These are phyloP conservation scores for Colletotrichum tanaceti DNA, from an alignment of 2,329 filamentous ascomycete species.

Conservation along the genomic window DNA sequence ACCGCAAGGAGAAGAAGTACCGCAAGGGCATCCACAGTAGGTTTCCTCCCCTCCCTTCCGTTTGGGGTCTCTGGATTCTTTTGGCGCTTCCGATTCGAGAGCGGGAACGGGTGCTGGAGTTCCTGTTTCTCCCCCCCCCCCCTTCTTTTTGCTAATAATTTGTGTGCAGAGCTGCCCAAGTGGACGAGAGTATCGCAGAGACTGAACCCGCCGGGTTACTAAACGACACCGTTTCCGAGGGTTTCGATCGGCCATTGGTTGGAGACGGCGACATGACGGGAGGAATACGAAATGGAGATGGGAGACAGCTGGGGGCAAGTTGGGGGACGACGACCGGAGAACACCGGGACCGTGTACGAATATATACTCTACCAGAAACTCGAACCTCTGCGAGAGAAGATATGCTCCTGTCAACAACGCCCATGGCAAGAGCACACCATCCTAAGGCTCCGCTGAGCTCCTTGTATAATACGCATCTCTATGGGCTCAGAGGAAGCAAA, in stretches of 20 bases:
- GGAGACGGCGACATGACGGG: too few relatives aligned
- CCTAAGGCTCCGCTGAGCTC: slow-evolving; percentile 2
- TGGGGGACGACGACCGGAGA: background rate
- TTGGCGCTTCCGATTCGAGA: background rate
- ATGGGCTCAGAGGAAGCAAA: background rate
- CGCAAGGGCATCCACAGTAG: slow-evolving; percentile 97
- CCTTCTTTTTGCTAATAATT: slow-evolving; percentile 30
- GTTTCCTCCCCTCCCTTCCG: slow-evolving; percentile 52
- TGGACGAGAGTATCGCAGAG: slow-evolving; percentile 97
- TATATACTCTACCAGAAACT: slow-evolving; percentile 14
- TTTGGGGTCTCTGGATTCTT: slow-evolving; percentile 5
- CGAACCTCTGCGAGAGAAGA: background rate
- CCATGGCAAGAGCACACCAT: slow-evolving; percentile 1
- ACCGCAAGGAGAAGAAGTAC: slow-evolving; percentile 94
- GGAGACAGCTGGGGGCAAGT: too few relatives aligned
- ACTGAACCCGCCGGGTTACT: slow-evolving; percentile 95
- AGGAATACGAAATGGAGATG: too few relatives aligned
- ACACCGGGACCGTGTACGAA: slow-evolving; percentile 14
- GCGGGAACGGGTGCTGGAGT: background rate
- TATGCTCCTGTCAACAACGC: background rate
- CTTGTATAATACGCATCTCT: slow-evolving; percentile 32
- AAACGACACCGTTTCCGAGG: slow-evolving; percentile 47
- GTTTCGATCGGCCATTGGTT: background rate
- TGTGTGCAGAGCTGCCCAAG: slow-evolving; percentile 77
- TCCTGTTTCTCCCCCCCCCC: too few relatives aligned